phyloP scores from a whole-genome alignment of 1,139 yeast genomes.

The Zygosaccharomyces pseudobailii region DNA sequence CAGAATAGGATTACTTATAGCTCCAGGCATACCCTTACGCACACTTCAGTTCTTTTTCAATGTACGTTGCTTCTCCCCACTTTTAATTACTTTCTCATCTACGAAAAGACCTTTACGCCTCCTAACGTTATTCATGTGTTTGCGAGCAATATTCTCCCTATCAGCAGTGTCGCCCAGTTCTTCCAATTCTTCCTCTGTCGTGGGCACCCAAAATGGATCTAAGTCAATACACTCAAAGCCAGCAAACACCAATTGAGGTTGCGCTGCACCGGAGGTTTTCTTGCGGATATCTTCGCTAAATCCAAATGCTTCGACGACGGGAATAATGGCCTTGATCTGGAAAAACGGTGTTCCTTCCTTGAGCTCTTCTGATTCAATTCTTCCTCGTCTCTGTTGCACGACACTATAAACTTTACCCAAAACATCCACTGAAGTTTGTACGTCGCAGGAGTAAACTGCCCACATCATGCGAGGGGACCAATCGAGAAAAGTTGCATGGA shows the following conservation, averaged over 20 bases:
- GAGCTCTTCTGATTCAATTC: conserved; percentile 85
- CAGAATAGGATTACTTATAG: neutral
- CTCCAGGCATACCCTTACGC: neutral
- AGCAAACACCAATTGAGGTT: conserved; percentile 86
- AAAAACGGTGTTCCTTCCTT: conserved; percentile 97
- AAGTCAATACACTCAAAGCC: conserved; percentile 84
- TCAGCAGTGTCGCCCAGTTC: conserved; percentile 92
- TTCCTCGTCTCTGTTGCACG: conserved; percentile 82
- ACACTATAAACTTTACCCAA: conserved; percentile 94
- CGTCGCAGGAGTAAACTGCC: conserved; percentile 92
- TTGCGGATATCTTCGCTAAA: conserved; percentile 93
- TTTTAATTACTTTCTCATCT: conserved; percentile 82
- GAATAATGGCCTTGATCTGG: conserved; percentile 77
- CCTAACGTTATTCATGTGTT: conserved; percentile 77
- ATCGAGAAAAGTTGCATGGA: conserved; percentile 62
- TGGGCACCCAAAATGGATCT: conserved; percentile 99
- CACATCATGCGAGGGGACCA: conserved; percentile 87
- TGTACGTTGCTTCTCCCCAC: conserved; percentile 91
- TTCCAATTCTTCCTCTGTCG: conserved; percentile 93
- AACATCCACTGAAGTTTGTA: conserved; percentile 92
- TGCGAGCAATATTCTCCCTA: conserved; percentile 81
- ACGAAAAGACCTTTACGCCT: conserved; percentile 85
- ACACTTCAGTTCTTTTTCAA: conserved; percentile 46
- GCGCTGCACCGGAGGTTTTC: conserved; percentile 93
- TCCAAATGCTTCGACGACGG: conserved; percentile 96